Evolutionary conservation across 768 basidiomycete genomes (phyloP), one percentile per base, ranked within the genome.

Genomic region (Epithele typhae): DNA sequence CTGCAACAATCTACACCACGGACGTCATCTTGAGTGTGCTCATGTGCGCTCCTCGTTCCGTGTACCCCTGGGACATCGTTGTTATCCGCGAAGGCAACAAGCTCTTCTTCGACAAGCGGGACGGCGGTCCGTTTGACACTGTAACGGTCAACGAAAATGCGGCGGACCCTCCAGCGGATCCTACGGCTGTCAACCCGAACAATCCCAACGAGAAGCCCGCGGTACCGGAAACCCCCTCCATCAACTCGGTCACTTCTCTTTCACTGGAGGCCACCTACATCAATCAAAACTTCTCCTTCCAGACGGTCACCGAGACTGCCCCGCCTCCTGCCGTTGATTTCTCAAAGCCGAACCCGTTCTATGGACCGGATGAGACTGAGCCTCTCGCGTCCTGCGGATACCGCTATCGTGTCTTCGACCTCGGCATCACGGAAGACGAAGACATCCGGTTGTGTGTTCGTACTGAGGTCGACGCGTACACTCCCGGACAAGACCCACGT

Each of bases 131-230:
- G 2, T 96, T 97, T 59, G 92, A 99, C 67, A 94, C 87, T 30
- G 86, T 97, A 48, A 96, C 94, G 15, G 96, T 99, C 59, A 98
- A 99, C 68, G 96, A 99, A 73, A 98, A 99, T 64, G 92, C 96
- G 4, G 78, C 86, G 1, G 96, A 99, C 68, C 91, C 96, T 27
- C 92, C 92, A 7, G 81, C 85, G 55, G 92, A 94, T 60, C 80
- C 88, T 6, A 56, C 82, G 15, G 79, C 91, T 40, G 79, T 83
- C 14, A 90, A 89, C 58, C 81, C 84, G 10, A 87, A 84, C 63
- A 86, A 88, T 52, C 82, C 84, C 1, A 60, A 65, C n/a, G 87
- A 87, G 58, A 88, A 84, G 57, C 54, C 66, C 3, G 64, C 74
- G 1, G 67, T 67, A 5, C 79, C 79, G 19, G 93, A 94, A 55